Base-by-base conservation (phyloP, 2,329 filamentous ascomycete genomes). In the Paecilomyces formosus region DNA sequence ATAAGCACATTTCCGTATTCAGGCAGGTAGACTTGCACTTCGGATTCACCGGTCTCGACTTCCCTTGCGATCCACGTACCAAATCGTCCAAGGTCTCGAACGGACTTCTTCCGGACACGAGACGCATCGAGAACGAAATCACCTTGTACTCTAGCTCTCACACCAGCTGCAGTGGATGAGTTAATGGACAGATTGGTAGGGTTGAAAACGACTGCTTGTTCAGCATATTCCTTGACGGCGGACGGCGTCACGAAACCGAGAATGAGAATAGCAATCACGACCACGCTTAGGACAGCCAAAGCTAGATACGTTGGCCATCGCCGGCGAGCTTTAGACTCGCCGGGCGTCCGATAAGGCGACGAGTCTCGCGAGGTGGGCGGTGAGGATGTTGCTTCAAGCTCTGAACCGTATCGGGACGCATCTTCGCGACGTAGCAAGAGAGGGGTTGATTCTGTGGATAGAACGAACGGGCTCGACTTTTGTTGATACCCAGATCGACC, bases 171-270 rank as follows among this genome's bases (percentile, higher is more conserved):
- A 0, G 91, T 97, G 64, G 97, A 88, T 1, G 88, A 90, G 67
- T 94, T 89, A 60, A 99, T 86, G 1, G 92, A 91, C 21, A 99
- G 76, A 64, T 87, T 89, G 5, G 88, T 92, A 1, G 94, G 90
- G 69, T 92, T 85, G 64, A 99, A 84, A 18, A 93, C 85, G 24
- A 88, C 82, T 2, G 92, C 90, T 72, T 92, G 82, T 74, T 93
- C 88, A 54, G 89, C 90, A 74, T 99, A 99, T 70, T 90, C 84
- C 74, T 96, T 86, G 11, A 96, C 85, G 7, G 88, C 85, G 15
- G 88, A 86, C 1, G 93, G 92, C 0, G 88, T 84, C 57, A 96
- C 83, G 75, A 96, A 96, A 15, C 87, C 90, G 58, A 93, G 78
- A 15, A 88, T 75, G 59, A 97, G 86, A 65, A 96, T 90, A 28